Base-by-base conservation (phyloP, 441 rosid species). In the Erodium moschatum region DNA sequence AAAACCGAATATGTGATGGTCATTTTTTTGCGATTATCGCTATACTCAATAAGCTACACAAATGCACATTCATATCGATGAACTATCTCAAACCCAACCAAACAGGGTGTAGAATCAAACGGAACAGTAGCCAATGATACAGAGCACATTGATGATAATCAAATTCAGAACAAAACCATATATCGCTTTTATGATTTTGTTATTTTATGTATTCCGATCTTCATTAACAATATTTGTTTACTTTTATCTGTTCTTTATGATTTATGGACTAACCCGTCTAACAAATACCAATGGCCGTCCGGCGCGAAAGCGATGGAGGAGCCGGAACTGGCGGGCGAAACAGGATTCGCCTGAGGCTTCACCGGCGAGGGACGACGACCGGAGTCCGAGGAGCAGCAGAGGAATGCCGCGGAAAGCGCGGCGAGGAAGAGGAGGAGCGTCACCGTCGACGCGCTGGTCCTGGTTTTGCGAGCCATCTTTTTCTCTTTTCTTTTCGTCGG, bases 311-410 rank as follows among this genome's bases (percentile, higher is more conserved):
- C n/a, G n/a, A 83, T 73, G 71, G 96, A 81, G 74, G 92, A 88
- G 69, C 80, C 79, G 52, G 69, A 44, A 15, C 61, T 73, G 35
- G 44, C 48, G 52, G 65, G 29, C 9, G 9, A 38, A 5, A 38
- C 42, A 5, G 42, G 42, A 0, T 56, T 46, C 54, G 72, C 70
- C 68, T 80, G 61, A 75, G 64, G 79, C 44, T 71, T 70, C 71
- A 69, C 77, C 5, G 64, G 48, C 21, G 78, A 52, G 3, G 75
- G 78, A 54, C 77, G 78, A 54, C 77, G 82, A 66, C 67, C 67
- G 69, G 72, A 46, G 6, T 66, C 78, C 4, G 83, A 72, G 66
- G 66, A 66, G 64, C 79, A 75, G 31, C 69, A 73, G 19, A 6
- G 78, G 27, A 77, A 77, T 24, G 46, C 9, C 3, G 76, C 64